phyloP scores from a whole-genome alignment of 2,329 filamentous ascomycete species.

The Pseudogymnoascus sp. region DNA sequence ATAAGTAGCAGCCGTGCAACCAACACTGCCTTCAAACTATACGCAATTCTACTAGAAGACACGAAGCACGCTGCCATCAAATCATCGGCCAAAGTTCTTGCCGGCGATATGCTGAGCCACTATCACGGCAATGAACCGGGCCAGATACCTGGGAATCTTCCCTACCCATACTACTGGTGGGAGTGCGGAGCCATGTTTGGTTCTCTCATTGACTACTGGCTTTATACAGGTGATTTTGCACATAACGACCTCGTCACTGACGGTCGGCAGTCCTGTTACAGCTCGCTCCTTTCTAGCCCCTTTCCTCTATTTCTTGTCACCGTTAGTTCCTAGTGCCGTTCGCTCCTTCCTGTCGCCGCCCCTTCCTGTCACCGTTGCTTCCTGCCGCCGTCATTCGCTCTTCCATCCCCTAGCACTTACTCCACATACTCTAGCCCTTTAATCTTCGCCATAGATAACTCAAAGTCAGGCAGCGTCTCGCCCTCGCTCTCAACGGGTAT shows the following conservation, averaged over 20 bases:
- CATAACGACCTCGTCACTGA: constrained; percentile 60
- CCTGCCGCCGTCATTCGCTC: no score
- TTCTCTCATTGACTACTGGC: constrained; percentile 75
- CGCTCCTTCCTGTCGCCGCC: not conserved
- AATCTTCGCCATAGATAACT: no score
- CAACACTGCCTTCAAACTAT: not conserved
- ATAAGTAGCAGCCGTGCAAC: no score
- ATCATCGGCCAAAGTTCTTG: constrained; percentile 25
- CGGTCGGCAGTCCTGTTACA: not conserved
- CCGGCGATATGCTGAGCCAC: constrained; percentile 41
- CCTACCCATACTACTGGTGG: constrained; percentile 48
- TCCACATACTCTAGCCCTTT: no score
- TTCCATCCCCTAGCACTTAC: no score
- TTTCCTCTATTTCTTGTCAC: not conserved
- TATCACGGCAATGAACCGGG: constrained; percentile 45
- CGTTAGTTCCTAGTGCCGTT: not conserved
- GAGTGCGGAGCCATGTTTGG: constrained; percentile 67
- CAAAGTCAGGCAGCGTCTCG: no score
- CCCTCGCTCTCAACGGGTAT: no score
- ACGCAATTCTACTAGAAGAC: not conserved
- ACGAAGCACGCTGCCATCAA: no score
- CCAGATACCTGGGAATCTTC: constrained; percentile 43
- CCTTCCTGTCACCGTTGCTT: no score
- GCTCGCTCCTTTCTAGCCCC: not conserved
- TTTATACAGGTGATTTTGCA: constrained; percentile 63